phyloP scores from a whole-genome alignment of 140 eudicot species.

The Oenanthe javanica region DNA sequence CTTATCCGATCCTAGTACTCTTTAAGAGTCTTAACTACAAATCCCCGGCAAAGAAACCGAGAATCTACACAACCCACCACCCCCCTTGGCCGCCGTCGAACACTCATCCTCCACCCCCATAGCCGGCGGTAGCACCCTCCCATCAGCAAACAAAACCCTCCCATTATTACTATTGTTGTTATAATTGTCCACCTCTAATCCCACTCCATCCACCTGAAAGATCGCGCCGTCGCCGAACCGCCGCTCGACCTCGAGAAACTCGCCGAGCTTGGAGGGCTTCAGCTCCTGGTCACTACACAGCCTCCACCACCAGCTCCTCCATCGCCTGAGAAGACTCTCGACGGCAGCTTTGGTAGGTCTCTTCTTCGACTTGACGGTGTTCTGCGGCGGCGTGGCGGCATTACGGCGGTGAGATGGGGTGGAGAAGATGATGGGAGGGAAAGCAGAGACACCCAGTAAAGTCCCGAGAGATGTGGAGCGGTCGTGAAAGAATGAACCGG shows the following conservation, averaged over 20 bases:
- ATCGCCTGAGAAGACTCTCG: constrained; percentile 25
- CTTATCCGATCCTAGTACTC: not conserved
- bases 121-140: constrained; percentile 72
- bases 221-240: constrained; percentile 56
- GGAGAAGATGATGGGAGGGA: constrained; percentile 50
- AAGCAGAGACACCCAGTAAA: constrained; percentile 61
- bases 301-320: constrained; percentile 65
- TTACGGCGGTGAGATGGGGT: constrained; percentile 52
- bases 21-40: constrained; percentile 30
- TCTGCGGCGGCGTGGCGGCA: constrained; percentile 13
- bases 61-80: constrained; percentile 46
- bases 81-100: constrained; percentile 22
- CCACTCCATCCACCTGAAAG: constrained; percentile 14
- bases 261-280: constrained; percentile 64
- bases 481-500: constrained; percentile 84
- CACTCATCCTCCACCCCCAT: constrained; percentile 25
- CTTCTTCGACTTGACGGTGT: constrained; percentile 6
- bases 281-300: constrained; percentile 57
- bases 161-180: constrained; percentile 16
- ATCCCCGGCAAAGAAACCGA: constrained; percentile 53
- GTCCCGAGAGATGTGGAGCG: constrained; percentile 71
- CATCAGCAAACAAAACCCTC: constrained; percentile 66
- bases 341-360: constrained; percentile 17
- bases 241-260: constrained; percentile 78
- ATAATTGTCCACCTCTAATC: constrained; percentile 21